Conservation (phyloP, 768 basidiomycete genomes). For the Macrolepiota dolichaula region DNA sequence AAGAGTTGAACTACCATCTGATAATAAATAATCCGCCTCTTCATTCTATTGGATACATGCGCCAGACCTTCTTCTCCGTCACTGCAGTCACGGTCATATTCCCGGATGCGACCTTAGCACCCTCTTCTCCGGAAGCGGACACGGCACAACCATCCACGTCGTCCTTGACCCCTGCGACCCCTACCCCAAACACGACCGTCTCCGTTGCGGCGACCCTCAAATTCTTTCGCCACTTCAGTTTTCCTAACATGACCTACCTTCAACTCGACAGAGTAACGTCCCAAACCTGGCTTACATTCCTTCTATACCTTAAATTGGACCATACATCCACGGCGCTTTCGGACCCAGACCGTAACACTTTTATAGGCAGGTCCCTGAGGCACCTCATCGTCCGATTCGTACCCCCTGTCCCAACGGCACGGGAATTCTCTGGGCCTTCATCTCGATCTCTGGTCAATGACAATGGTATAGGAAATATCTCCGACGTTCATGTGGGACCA, state of each 20-base stretch:
- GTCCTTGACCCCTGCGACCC: background rate
- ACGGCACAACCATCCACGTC: background rate
- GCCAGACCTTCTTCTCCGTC: background rate
- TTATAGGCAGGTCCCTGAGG: background rate
- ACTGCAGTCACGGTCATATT: background rate
- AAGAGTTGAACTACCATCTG: background rate
- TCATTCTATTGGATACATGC: background rate
- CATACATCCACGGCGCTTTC: background rate
- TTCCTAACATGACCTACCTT: background rate
- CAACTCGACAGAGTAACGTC: background rate
- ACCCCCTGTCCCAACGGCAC: background rate
- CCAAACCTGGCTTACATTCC: background rate
- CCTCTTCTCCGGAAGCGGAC: background rate
- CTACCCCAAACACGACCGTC: background rate
- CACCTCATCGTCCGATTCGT: background rate
- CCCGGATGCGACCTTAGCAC: background rate
- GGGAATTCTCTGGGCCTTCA: background rate
- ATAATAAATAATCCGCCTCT: background rate
- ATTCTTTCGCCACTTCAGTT: background rate
- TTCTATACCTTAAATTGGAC: background rate
- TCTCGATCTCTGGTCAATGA: background rate
- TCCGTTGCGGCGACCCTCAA: background rate
- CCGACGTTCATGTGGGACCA: background rate
- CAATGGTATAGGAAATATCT: background rate
- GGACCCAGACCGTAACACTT: background rate